Percentiles rank a stretch among this genome's conserved stretches.
Conservation (phyloP, 345 rosid species). For the Ceriops tagal region DNA sequence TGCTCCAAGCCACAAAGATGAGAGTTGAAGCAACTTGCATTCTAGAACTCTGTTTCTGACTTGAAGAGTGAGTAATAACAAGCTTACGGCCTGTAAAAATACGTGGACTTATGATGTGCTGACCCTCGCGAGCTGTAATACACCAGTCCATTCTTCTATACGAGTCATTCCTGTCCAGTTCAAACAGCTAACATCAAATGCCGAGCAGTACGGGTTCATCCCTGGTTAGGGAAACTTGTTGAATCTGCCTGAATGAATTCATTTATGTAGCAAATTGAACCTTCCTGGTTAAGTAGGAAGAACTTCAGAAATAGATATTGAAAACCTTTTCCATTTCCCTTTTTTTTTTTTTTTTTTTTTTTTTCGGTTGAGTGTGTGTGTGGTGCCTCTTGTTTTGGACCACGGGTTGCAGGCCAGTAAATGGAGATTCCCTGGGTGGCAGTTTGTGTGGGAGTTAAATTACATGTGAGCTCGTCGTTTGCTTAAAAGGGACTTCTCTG, state of each 20-base stretch:
- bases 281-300: conserved; percentile 19
- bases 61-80: conserved; percentile 19
- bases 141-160: conserved; percentile 24
- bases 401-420: conserved; percentile 12
- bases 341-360: background rate
- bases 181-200: conserved; percentile 32
- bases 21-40: conserved; percentile 13
- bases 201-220: conserved; percentile 16
- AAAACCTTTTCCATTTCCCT: background rate
- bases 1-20: conserved; percentile 27
- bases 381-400: conserved; percentile 23
- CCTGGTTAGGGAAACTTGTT: conserved; percentile 16
- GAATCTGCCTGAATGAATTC: conserved; percentile 30
- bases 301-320: conserved; percentile 20
- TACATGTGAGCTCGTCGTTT: conserved; percentile 16
- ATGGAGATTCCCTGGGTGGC: conserved; percentile 20
- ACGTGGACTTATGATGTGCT: conserved; percentile 20
- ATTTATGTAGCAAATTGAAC: conserved; percentile 25
- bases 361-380: too few species aligned
- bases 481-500: conserved; percentile 13
- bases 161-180: conserved; percentile 20
- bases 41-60: conserved; percentile 30
- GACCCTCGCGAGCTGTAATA: conserved; percentile 15
- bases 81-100: conserved; percentile 28
- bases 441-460: conserved; percentile 4